Evolutionary conservation across 352 stramenopile species (phyloP).

Genomic region (Phytopythium sindhum): DNA sequence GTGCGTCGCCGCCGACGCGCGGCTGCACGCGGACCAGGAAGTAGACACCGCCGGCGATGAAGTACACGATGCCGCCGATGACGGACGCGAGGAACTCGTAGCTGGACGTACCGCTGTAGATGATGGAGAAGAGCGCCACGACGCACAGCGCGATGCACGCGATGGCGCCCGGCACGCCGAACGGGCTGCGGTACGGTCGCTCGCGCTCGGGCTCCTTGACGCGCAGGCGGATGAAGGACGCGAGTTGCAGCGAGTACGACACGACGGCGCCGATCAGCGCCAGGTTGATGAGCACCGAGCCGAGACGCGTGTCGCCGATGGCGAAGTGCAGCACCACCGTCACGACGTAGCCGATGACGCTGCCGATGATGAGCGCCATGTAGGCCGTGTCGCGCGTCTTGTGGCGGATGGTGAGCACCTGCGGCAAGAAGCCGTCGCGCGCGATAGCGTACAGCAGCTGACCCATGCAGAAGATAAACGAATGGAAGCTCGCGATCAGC

Average conservation of each 20-base stretch:
- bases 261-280: conserved; percentile 60
- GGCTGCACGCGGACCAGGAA: conserved; percentile 40
- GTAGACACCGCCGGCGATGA: conserved; percentile 40
- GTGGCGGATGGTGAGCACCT: conserved; percentile 43
- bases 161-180: conserved; percentile 45
- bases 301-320: conserved; percentile 54
- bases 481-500: conserved; percentile 66
- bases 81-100: conserved; percentile 63
- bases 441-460: conserved; percentile 63
- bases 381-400: conserved; percentile 46
- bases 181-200: conserved; percentile 51
- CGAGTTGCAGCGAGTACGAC: conserved; percentile 59
- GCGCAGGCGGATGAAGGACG: conserved; percentile 54
- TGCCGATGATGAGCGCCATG: conserved; percentile 49
- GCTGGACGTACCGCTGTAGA: conserved; percentile 53
- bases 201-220: conserved; percentile 42
- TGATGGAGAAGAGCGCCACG: conserved; percentile 53
- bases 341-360: conserved; percentile 35
- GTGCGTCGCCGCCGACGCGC: conserved; percentile 18
- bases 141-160: conserved; percentile 42
- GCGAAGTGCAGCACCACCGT: conserved; percentile 52
- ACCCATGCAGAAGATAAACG: conserved; percentile 80
- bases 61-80: conserved; percentile 51
- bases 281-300: conserved; percentile 68
- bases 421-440: conserved; percentile 53